Evolutionary conservation across 345 rosid species (phyloP).

Genomic region (Arabis hirsuta): DNA sequence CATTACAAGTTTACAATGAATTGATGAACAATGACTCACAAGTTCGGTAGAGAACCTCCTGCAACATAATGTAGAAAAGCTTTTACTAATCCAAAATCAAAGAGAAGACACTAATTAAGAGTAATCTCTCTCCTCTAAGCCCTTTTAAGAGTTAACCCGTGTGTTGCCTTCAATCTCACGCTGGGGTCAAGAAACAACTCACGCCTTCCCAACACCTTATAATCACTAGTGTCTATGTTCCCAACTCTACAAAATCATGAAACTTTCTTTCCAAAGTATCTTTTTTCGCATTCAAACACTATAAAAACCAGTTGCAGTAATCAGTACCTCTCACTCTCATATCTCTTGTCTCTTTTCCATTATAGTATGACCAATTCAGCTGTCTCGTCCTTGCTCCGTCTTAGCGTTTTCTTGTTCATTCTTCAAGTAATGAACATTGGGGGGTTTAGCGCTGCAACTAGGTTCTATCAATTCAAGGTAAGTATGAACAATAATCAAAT

Average conservation of each 20-base stretch:
- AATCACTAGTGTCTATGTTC: slow-evolving; percentile 55
- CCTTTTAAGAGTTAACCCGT: slow-evolving; percentile 38
- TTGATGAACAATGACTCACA: slow-evolving; percentile 15
- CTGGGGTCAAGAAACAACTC: slow-evolving; percentile 58
- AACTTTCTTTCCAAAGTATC: slow-evolving; percentile 50
- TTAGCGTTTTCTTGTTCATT: slow-evolving; percentile 43
- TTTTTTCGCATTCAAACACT: slow-evolving; percentile 25
- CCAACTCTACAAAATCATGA: slow-evolving; percentile 55
- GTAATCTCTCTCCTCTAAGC: slow-evolving; percentile 18
- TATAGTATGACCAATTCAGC: slow-evolving; percentile 47
- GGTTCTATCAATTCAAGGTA: slow-evolving; percentile 82
- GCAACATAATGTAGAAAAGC: slow-evolving; percentile 30
- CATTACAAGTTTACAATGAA: slow-evolving; percentile 23
- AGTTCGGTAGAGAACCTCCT: slow-evolving; percentile 23
- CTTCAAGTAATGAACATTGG: slow-evolving; percentile 48
- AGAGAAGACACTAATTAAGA: slow-evolving; percentile 15
- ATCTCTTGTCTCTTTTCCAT: slow-evolving; percentile 22
- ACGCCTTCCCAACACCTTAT: slow-evolving; percentile 64
- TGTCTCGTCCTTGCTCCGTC: slow-evolving; percentile 43
- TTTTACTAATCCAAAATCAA: slow-evolving; percentile 24
- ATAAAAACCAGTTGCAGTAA: slow-evolving; percentile 22
- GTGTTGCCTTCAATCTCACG: slow-evolving; percentile 52
- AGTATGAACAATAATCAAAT: slow-evolving; percentile 39
- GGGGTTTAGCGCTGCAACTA: slow-evolving; percentile 53
- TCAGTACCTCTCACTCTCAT: slow-evolving; percentile 23